Conservation (phyloP, 2,329 filamentous ascomycete species). For the Meredithiella fracta region DNA sequence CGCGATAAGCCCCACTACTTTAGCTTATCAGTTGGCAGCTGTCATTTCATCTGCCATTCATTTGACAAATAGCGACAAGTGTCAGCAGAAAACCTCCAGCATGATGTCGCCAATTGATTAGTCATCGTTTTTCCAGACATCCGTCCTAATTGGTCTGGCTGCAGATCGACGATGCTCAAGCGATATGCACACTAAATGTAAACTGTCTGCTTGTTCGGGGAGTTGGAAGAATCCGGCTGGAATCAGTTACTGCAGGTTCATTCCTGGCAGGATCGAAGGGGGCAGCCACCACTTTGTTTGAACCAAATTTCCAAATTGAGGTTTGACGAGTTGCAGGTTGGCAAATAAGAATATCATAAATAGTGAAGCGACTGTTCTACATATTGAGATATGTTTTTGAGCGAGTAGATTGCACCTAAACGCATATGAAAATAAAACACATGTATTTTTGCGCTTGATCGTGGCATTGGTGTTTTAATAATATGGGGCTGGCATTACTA, state of each 20-base stretch:
- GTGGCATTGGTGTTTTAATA: no score
- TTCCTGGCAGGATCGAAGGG: not conserved
- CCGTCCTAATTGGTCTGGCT: not conserved
- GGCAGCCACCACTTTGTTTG: not conserved
- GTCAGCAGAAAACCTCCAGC: no score
- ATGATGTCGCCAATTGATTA: no score
- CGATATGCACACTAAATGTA: no score
- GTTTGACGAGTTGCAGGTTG: no score
- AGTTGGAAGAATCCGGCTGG: not conserved
- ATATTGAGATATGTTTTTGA: no score
- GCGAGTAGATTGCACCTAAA: no score
- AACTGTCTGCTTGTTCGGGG: not conserved
- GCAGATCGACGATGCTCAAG: not conserved
- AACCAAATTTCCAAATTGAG: no score
- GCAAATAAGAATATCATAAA: no score
- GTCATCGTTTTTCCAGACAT: not conserved
- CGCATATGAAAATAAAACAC: no score
- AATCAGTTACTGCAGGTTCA: not conserved
- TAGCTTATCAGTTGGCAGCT: conserved; percentile 5
- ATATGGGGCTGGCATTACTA: not conserved
- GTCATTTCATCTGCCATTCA: not conserved
- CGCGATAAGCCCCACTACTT: conserved; percentile 12
- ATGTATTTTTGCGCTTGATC: no score
- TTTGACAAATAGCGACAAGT: not conserved
- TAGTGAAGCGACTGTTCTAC: no score